A percentile compares a stretch with the other conserved stretches of the same genome.
These are phyloP conservation scores for Actinomucor elegans DNA, from an alignment of 371 early-diverging fungal genomes.

Conservation along the genomic window DNA sequence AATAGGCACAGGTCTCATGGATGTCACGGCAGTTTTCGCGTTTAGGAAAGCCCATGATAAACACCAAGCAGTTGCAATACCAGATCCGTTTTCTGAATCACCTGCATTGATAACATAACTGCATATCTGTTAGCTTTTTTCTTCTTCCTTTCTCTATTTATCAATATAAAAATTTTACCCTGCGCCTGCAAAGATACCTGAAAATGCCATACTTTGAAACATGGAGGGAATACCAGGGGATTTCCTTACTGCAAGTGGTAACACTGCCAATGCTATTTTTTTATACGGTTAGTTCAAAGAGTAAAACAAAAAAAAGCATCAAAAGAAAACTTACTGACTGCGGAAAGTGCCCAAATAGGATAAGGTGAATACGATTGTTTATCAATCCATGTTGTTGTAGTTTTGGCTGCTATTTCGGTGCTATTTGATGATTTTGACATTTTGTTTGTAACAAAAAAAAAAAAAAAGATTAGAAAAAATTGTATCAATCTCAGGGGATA, in stretches of 20 bases:
- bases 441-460: background rate
- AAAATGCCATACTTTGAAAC: slow-evolving; percentile 41
- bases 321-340: slow-evolving; percentile 27
- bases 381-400: slow-evolving; percentile 33
- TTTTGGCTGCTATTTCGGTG: background rate
- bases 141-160: too few relatives aligned
- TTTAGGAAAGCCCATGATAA: slow-evolving; percentile 49
- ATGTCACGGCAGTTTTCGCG: slow-evolving; percentile 29
- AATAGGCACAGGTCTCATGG: slow-evolving; percentile 40
- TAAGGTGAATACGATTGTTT: slow-evolving; percentile 38
- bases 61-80: slow-evolving; percentile 57
- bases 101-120: slow-evolving; percentile 47
- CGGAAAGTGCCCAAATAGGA: slow-evolving; percentile 47
- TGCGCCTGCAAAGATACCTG: slow-evolving; percentile 46
- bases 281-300: too few relatives aligned
- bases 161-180: slow-evolving; percentile 42
- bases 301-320: background rate
- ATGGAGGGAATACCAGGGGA: slow-evolving; percentile 44
- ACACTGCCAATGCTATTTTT: slow-evolving; percentile 32
- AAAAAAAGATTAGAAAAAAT: background rate
- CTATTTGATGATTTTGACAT: slow-evolving; percentile 13
- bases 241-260: slow-evolving; percentile 36
- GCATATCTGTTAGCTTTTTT: background rate
- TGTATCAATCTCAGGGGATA: slow-evolving; percentile 5
- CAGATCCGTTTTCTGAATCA: slow-evolving; percentile 50